These are phyloP conservation scores for Diaporthe longicolla DNA, from an alignment of 2,329 filamentous ascomycete genomes.

Conservation along the genomic window DNA sequence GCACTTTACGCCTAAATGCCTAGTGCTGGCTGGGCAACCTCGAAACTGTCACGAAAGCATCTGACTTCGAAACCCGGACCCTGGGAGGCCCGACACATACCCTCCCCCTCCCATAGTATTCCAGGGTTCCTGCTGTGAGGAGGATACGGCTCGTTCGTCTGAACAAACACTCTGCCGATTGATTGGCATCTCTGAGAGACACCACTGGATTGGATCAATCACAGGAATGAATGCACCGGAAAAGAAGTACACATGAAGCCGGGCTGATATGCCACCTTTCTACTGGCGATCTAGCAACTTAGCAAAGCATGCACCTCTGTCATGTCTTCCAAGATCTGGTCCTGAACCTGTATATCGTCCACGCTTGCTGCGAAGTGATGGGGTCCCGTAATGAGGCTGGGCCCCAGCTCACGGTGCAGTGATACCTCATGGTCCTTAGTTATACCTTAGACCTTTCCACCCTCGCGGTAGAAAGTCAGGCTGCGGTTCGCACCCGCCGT, in stretches of 20 bases:
- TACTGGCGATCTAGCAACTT: conserved; percentile 4
- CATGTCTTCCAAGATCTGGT: neutral
- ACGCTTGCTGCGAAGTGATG: neutral
- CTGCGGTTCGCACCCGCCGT: conserved; percentile 83
- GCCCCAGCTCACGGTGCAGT: conserved; percentile 53
- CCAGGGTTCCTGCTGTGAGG: too few relatives aligned
- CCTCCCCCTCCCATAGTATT: neutral
- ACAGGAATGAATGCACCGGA: neutral
- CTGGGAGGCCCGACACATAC: neutral
- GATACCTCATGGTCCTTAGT: neutral
- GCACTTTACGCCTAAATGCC: conserved; percentile 31
- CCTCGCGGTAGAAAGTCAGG: conserved; percentile 87
- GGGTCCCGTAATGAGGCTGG: neutral
- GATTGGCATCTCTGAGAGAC: neutral
- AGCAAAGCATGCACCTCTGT: neutral
- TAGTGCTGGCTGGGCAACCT: conserved; percentile 69
- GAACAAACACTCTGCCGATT: neutral
- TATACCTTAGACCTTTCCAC: conserved; percentile 52
- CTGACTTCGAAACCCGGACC: conserved; percentile 53
- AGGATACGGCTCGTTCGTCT: neutral
- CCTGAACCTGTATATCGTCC: neutral
- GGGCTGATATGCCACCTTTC: neutral
- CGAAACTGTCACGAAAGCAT: conserved; percentile 64
- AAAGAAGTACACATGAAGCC: neutral
- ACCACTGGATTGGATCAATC: neutral